phyloP scores from a whole-genome alignment of 1,284 basidiomycete species.

The Phellinidium pouzarii region DNA sequence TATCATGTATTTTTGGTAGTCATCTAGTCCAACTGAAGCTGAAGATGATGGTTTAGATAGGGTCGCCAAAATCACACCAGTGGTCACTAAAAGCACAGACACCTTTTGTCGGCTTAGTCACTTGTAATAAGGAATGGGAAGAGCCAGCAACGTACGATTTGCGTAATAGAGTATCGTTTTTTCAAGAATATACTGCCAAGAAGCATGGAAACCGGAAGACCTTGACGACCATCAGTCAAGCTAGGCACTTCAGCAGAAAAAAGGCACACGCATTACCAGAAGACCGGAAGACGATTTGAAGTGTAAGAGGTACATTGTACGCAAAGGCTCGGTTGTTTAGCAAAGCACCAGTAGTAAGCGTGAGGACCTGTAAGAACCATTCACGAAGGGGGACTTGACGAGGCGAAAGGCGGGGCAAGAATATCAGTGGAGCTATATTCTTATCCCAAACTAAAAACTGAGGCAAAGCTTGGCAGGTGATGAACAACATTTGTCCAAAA shows the following conservation, averaged over 20 bases:
- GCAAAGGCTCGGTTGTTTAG: constrained; percentile 86
- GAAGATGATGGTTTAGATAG: constrained; percentile 48
- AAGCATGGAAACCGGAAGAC: constrained; percentile 63
- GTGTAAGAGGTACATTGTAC: constrained; percentile 70
- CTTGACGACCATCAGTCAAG: constrained; percentile 27
- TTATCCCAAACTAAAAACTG: constrained; percentile 41
- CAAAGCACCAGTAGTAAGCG: constrained; percentile 64
- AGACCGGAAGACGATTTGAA: constrained; percentile 86
- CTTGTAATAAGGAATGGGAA: no score
- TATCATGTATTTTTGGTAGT: constrained; percentile 46
- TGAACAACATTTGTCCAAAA: constrained; percentile 79
- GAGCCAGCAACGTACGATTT: constrained; percentile 50
- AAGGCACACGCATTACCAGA: constrained; percentile 49
- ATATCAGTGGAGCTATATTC: constrained; percentile 21
- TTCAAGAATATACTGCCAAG: constrained; percentile 52
- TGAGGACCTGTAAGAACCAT: constrained; percentile 74
- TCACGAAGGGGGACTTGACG: constrained; percentile 64
- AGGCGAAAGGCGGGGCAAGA: constrained; percentile 50
- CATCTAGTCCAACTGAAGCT: constrained; percentile 27
- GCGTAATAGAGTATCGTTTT: constrained; percentile 52
- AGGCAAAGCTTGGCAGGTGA: constrained; percentile 54
- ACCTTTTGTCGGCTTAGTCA: constrained; percentile 30
- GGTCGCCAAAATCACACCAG: constrained; percentile 73
- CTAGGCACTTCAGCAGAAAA: constrained; percentile 1
- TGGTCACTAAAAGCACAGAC: constrained; percentile 68